phyloP scores from a whole-genome alignment of 2,329 filamentous ascomycete genomes.

The Coniochaeta pulveracea region DNA sequence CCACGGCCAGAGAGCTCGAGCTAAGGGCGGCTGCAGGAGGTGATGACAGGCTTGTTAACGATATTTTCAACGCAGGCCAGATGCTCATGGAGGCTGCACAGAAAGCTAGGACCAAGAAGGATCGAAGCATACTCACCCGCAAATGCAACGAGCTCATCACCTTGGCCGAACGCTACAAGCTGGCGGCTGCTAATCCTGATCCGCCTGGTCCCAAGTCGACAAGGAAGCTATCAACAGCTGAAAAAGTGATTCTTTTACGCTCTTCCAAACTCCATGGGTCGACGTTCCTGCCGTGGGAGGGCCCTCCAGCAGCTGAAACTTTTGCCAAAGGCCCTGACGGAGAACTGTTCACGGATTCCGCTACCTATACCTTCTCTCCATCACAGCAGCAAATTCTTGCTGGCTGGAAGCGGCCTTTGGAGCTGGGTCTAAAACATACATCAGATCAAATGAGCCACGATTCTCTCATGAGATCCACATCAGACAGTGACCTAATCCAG shows the following conservation, averaged over 20 bases:
- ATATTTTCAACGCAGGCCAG: constrained; percentile 69
- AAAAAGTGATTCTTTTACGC: constrained; percentile 66
- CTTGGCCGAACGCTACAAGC: constrained; percentile 67
- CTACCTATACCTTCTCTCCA: constrained; percentile 60
- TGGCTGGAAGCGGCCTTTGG: constrained; percentile 68
- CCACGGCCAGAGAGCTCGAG: constrained; percentile 6
- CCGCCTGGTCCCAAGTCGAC: constrained; percentile 18
- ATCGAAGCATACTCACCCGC: constrained; percentile 54
- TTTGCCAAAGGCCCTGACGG: constrained; percentile 42
- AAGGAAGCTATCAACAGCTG: constrained; percentile 53
- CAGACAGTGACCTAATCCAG: constrained; percentile 75
- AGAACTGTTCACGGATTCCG: constrained; percentile 43
- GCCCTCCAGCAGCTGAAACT: constrained; percentile 43
- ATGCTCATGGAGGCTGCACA: constrained; percentile 67
- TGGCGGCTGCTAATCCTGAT: constrained; percentile 8
- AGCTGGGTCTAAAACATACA: no score
- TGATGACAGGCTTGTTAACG: no score
- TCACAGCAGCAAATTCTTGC: constrained; percentile 67
- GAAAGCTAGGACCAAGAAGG: constrained; percentile 45
- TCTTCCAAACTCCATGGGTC: constrained; percentile 73
- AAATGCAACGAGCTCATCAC: constrained; percentile 62
- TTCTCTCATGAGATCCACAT: constrained; percentile 26
- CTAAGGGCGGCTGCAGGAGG: constrained; percentile 6
- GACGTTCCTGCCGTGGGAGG: constrained; percentile 78
- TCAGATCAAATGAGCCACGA: no score